phyloP scores from a whole-genome alignment of 495 filamentous ascomycete genomes.

The Baudoinia panamericana region DNA sequence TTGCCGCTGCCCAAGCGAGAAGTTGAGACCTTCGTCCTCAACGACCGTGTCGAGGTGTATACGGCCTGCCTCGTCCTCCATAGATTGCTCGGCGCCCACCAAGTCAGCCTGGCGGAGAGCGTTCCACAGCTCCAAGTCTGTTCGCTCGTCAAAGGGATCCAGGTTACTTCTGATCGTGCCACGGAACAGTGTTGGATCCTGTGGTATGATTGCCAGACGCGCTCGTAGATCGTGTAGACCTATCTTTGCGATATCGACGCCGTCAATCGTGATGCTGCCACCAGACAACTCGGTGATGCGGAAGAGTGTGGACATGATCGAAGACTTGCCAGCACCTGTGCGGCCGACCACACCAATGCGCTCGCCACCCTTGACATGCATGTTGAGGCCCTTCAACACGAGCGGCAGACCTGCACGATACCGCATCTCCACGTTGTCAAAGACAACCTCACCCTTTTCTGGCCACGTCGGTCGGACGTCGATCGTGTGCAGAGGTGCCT shows the following conservation, averaged over 20 bases:
- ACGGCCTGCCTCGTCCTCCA: conserved; percentile 37
- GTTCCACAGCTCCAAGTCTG: conserved; percentile 76
- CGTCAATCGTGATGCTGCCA: conserved; percentile 82
- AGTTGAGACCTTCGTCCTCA: conserved; percentile 93
- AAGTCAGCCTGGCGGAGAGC: conserved; percentile 74
- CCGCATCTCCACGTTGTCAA: conserved; percentile 79
- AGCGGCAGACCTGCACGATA: conserved; percentile 74
- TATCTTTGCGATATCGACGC: conserved; percentile 71
- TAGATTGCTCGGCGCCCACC: conserved; percentile 39
- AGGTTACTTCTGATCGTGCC: conserved; percentile 85
- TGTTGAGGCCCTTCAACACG: conserved; percentile 62
- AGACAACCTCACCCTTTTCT: conserved; percentile 68
- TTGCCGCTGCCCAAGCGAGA: conserved; percentile 90
- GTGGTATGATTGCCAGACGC: conserved; percentile 85
- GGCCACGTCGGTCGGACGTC: conserved; percentile 66
- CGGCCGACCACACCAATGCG: conserved; percentile 87
- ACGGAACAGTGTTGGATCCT: conserved; percentile 89
- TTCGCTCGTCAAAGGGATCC: conserved; percentile 81
- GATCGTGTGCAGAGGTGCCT: conserved; percentile 61
- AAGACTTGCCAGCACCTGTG: conserved; percentile 88
- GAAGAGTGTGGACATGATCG: conserved; percentile 89
- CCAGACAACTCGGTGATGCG: conserved; percentile 72
- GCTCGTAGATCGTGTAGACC: conserved; percentile 79
- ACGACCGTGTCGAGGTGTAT: conserved; percentile 74
- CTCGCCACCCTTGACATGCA: conserved; percentile 73